These are phyloP conservation scores for Harringtonia aguacate DNA, from an alignment of 2,329 filamentous ascomycete genomes.

Conservation along the genomic window DNA sequence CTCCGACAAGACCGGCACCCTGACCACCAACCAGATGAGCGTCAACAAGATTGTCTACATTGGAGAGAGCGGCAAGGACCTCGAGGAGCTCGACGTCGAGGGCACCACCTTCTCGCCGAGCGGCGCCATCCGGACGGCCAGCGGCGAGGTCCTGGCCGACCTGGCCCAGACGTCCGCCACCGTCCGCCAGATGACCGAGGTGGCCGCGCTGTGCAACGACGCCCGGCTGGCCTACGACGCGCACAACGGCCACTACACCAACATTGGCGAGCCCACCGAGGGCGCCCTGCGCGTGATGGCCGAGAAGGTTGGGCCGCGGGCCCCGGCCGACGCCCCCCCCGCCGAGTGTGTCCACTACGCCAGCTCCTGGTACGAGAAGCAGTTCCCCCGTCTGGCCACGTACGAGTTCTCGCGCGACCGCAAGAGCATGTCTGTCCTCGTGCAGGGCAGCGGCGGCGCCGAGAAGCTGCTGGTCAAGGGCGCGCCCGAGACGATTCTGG, in stretches of 20 bases:
- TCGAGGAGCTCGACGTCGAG: slow-evolving; percentile 82
- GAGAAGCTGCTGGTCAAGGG: slow-evolving; percentile 92
- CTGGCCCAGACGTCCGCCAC: slow-evolving; percentile 63
- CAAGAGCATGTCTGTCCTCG: slow-evolving; percentile 98
- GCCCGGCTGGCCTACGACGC: slow-evolving; percentile 72
- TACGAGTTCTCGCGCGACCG: slow-evolving; percentile 96
- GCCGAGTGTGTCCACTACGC: slow-evolving; percentile 66
- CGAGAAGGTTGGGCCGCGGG: slow-evolving; percentile 85
- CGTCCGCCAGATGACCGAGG: slow-evolving; percentile 64
- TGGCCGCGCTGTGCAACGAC: slow-evolving; percentile 78
- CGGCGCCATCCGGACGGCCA: slow-evolving; percentile 54
- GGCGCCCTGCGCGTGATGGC: slow-evolving; percentile 82
- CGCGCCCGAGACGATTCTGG: slow-evolving; percentile 87
- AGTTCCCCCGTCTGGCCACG: slow-evolving; percentile 65
- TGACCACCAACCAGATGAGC: slow-evolving; percentile 99
- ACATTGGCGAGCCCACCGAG: slow-evolving; percentile 89
- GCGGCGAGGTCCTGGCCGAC: slow-evolving; percentile 59
- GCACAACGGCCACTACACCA: slow-evolving; percentile 63
- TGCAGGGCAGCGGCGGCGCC: slow-evolving; percentile 43
- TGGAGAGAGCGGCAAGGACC: slow-evolving; percentile 56
- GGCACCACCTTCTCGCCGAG: slow-evolving; percentile 86
- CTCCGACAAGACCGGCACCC: slow-evolving; percentile 96
- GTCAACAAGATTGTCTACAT: slow-evolving; percentile 88
- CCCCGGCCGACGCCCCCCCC: slow-evolving; percentile 40
- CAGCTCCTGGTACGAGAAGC: slow-evolving; percentile 74